Conservation (phyloP, 352 stramenopile species). For the Phytophthora chlamydospora region DNA sequence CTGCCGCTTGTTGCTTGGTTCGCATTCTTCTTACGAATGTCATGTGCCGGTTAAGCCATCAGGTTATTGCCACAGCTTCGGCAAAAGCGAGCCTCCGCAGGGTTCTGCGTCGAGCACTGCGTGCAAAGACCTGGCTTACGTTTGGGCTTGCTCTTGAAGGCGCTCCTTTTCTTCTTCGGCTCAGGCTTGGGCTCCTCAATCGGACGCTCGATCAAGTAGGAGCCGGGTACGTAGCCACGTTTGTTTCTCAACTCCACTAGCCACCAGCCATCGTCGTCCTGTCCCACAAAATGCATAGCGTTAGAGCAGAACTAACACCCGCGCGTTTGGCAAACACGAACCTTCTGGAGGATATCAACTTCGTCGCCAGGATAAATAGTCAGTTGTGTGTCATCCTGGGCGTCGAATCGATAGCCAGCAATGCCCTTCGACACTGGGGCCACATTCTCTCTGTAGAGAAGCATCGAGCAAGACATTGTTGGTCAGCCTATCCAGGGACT, state of each 20-base stretch:
- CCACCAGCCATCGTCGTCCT: slow-evolving; percentile 88
- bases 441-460: slow-evolving; percentile 50
- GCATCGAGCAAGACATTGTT: neutral
- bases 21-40: slow-evolving; percentile 9
- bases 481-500: neutral
- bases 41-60: slow-evolving; percentile 44
- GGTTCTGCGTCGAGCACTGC: slow-evolving; percentile 77
- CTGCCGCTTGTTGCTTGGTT: slow-evolving; percentile 24
- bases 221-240: slow-evolving; percentile 81
- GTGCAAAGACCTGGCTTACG: slow-evolving; percentile 65
- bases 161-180: slow-evolving; percentile 38
- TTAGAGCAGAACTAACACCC: slow-evolving; percentile 9
- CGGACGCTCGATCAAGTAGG: slow-evolving; percentile 81
- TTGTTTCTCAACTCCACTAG: slow-evolving; percentile 71
- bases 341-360: slow-evolving; percentile 81
- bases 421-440: slow-evolving; percentile 55
- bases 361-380: slow-evolving; percentile 83
- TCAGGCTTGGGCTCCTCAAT: slow-evolving; percentile 46
- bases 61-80: slow-evolving; percentile 81
- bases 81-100: slow-evolving; percentile 77
- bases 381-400: slow-evolving; percentile 83
- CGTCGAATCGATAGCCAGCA: slow-evolving; percentile 78
- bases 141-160: slow-evolving; percentile 38
- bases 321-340: slow-evolving; percentile 11
- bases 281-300: slow-evolving; percentile 3